Conservation (phyloP, 495 filamentous ascomycete species). For the Penicillium macrosclerotiorum region DNA sequence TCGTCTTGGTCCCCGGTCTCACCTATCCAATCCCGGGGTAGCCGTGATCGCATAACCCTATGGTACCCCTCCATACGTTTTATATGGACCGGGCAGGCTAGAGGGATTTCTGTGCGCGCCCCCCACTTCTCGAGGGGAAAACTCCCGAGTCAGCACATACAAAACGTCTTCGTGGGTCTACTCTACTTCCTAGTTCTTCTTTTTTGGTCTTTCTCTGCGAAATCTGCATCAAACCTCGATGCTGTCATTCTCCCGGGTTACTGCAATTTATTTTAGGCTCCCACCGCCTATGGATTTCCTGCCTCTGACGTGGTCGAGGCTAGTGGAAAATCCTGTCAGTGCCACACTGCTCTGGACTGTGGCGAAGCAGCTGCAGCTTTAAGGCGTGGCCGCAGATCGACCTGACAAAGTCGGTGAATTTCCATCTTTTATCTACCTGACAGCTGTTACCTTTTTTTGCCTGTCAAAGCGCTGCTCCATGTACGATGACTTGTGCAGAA, state of each 20-base stretch:
- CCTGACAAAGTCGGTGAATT: conserved; percentile 22
- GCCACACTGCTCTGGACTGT: conserved; percentile 37
- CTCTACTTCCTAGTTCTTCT: conserved; percentile 9
- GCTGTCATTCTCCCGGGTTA: not conserved
- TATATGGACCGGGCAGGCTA: conserved; percentile 17
- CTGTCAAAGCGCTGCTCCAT: conserved; percentile 3
- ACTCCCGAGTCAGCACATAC: conserved; percentile 16
- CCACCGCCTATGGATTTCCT: conserved; percentile 17
- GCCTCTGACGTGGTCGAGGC: conserved; percentile 29
- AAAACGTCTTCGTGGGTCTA: conserved; percentile 5
- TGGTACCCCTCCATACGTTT: conserved; percentile 23
- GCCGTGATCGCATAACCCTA: conserved; percentile 32
- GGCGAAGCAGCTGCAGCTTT: conserved; percentile 43
- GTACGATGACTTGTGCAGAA: conserved; percentile 11
- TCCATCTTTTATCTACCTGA: conserved; percentile 25
- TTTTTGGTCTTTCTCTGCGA: conserved; percentile 3
- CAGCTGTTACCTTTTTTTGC: conserved; percentile 5
- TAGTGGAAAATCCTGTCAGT: conserved; percentile 19
- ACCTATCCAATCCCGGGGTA: conserved; percentile 20
- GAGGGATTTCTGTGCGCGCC: conserved; percentile 4
- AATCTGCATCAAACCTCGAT: too few species aligned
- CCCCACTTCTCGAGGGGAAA: conserved; percentile 21
- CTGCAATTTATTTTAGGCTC: conserved; percentile 11
- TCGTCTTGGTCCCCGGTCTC: conserved; percentile 15
- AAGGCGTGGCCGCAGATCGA: conserved; percentile 21